Conservation (phyloP, 139 green algal genomes). For the Chlamydomonas sp. region DNA sequence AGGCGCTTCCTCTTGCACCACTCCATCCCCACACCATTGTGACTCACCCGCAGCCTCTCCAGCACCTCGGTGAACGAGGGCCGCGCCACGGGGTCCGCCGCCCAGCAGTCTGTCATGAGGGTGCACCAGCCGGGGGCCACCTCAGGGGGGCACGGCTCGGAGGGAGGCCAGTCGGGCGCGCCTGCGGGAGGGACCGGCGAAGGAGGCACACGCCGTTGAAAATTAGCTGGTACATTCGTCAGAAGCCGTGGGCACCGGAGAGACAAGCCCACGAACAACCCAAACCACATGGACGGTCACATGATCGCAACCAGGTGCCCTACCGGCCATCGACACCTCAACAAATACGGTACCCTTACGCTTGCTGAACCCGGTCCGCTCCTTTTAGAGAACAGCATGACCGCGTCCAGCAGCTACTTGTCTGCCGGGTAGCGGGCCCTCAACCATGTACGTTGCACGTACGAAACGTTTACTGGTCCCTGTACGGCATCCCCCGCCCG, state of each 20-base stretch:
- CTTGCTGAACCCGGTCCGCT: too few relatives aligned
- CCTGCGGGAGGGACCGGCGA: background rate
- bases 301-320: too few relatives aligned
- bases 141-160: background rate
- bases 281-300: too few relatives aligned
- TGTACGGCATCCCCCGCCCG: background rate
- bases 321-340: too few relatives aligned
- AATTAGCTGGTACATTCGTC: too few relatives aligned
- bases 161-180: conserved; percentile 14
- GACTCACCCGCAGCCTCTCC: conserved; percentile 27
- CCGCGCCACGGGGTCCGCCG: conserved; percentile 44
- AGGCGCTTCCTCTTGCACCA: background rate
- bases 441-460: background rate
- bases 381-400: background rate
- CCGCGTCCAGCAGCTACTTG: background rate
- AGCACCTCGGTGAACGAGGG: conserved; percentile 57
- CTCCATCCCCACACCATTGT: background rate
- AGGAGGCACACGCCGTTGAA: background rate
- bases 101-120: conserved; percentile 73
- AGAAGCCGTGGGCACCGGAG: too few relatives aligned
- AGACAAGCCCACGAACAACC: too few relatives aligned
- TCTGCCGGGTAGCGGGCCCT: background rate
- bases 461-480: background rate
- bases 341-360: too few relatives aligned
- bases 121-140: conserved; percentile 37